phyloP scores from a whole-genome alignment of 306 rosid species.

The Cucurbita pepo region DNA sequence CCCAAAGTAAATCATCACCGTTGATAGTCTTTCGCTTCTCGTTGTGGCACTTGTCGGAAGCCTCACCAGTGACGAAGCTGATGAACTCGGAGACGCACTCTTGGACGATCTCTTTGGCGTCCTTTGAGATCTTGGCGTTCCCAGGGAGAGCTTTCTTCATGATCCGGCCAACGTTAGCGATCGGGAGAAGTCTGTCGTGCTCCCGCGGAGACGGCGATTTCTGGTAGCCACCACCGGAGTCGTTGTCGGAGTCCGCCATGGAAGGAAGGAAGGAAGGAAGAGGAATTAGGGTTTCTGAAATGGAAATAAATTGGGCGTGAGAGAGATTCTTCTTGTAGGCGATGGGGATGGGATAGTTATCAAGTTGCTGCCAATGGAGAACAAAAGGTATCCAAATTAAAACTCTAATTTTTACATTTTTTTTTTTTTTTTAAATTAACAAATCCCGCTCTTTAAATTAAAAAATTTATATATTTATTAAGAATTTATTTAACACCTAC shows the following conservation, averaged over 20 bases:
- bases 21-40: slow-evolving; percentile 88
- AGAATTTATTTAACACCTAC: too few species aligned
- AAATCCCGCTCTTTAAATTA: too few species aligned
- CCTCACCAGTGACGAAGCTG: slow-evolving; percentile 83
- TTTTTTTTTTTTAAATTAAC: too few species aligned
- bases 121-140: slow-evolving; percentile 86
- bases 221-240: slow-evolving; percentile 52
- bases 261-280: background rate
- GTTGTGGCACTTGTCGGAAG: slow-evolving; percentile 83
- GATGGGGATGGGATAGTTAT: background rate
- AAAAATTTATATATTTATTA: too few species aligned
- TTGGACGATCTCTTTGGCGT: slow-evolving; percentile 82
- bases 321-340: background rate
- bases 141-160: slow-evolving; percentile 83
- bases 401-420: too few species aligned
- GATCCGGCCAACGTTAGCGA: slow-evolving; percentile 83
- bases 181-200: slow-evolving; percentile 73
- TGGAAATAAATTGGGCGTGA: background rate
- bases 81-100: slow-evolving; percentile 92
- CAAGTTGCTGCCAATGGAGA: background rate
- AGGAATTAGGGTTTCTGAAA: background rate
- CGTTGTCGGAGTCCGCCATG: slow-evolving; percentile 91
- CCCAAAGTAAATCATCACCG: slow-evolving; percentile 89
- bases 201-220: slow-evolving; percentile 38
- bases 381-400: background rate